Base-by-base conservation (phyloP, 129 eudicot species). In the Centaurea solstitialis region DNA sequence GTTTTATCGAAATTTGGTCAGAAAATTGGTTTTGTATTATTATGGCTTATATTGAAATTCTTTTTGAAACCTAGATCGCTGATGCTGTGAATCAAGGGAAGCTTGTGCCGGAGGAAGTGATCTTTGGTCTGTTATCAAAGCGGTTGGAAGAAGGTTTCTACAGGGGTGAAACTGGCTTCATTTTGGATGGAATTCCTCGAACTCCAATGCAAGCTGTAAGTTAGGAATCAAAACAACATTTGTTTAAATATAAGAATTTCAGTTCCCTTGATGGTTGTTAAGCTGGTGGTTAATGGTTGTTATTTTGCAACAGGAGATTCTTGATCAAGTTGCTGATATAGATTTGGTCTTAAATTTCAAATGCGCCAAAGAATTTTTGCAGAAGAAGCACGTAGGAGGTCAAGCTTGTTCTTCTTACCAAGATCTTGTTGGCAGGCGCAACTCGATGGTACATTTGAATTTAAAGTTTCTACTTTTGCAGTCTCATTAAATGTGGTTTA, bases 101-200 rank as follows among this genome's bases (percentile, higher is more conserved):
- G 87, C 96, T 95, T 78, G 99, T 95, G 9, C 94, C 98, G 0
- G 97, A 95, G 82, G 97, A 93, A 35, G 89, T 92, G 41, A 88
- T 95, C 41, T 95, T 95, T 88, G 98, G 98, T 59, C 81, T 95
- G 73, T 28, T 95, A 74, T 87, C 98, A 8, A 95, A 95, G 86
- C 88, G 94, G 85, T 80, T 95, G 75, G 99, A 95, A 81, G 99
- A 93, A 87, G 99, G 98, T 12, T 85, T 85, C 68, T 73, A 77
- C 84, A 91, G 80, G 79, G 99, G 99, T 78, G 98, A 95, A 88
- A 83, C 87, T 74, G 99, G 99, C 43, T 95, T 95, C 81, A 95
- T 95, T 82, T 78, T 95, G 88, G 97, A 91, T 85, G 99, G 99
- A 12, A 86, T 95, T 82, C 99, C 99, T 41, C 87, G 99, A 81